These are phyloP conservation scores for Tulasnella sp. DNA, from an alignment of 768 basidiomycete genomes.

Conservation along the genomic window DNA sequence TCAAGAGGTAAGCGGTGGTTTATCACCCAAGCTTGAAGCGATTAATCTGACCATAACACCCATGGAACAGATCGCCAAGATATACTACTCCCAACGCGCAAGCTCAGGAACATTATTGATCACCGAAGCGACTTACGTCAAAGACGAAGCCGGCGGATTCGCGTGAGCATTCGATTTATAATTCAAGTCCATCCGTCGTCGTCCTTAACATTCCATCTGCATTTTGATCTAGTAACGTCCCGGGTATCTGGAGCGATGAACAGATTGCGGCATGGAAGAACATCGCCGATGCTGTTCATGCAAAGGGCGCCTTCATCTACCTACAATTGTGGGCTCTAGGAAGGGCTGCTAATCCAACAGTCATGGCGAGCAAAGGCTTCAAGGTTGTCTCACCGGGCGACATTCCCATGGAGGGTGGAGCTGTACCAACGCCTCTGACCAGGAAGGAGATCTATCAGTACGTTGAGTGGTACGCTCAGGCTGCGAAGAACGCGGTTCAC, in stretches of 20 bases:
- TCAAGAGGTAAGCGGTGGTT: not conserved
- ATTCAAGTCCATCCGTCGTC: no score
- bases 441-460: conserved; percentile 23
- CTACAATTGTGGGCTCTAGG: conserved; percentile 31
- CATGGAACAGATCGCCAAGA: not conserved
- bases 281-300: conserved; percentile 26
- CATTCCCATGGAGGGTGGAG: not conserved
- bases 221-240: conserved; percentile 15
- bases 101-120: conserved; percentile 23
- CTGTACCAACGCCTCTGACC: conserved; percentile 16
- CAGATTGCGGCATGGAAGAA: conserved; percentile 30
- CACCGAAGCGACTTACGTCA: conserved; percentile 27
- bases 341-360: conserved; percentile 11
- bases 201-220: conserved; percentile 26
- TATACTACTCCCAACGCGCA: conserved; percentile 16
- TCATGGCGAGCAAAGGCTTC: not conserved
- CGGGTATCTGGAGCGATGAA: conserved; percentile 27
- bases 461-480: conserved; percentile 22
- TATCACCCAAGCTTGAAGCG: no score
- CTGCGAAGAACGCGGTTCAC: conserved; percentile 24
- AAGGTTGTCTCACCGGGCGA: conserved; percentile 15
- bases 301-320: conserved; percentile 25
- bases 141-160: conserved; percentile 15
- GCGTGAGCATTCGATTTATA: not conserved
- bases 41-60: not conserved